A percentile compares a stretch with the other conserved stretches of the same genome.
phyloP scores from a whole-genome alignment of 2,329 filamentous ascomycete genomes.

The Fusarium sp. region DNA sequence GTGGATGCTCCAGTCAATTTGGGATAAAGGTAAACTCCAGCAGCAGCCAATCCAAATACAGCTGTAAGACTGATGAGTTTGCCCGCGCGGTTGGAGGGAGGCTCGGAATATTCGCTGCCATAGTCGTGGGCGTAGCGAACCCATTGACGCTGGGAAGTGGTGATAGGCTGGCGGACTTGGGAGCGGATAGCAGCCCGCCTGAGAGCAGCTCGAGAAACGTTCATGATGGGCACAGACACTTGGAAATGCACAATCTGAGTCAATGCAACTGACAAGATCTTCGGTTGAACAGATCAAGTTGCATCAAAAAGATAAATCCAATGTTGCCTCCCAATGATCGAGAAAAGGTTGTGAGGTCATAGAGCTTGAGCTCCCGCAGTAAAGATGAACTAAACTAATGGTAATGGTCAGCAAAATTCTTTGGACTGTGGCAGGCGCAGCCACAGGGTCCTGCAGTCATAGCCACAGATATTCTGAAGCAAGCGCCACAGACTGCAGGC shows the following conservation, averaged over 20 bases:
- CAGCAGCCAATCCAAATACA: conserved; percentile 55
- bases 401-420: conserved; percentile 47
- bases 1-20: conserved; percentile 48
- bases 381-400: not conserved
- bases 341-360: conserved; percentile 46
- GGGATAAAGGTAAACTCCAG: conserved; percentile 55
- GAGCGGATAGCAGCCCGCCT: conserved; percentile 46
- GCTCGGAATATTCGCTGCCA: conserved; percentile 41
- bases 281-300: conserved; percentile 9
- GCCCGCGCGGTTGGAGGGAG: conserved; percentile 42
- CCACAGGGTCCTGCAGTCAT: not conserved
- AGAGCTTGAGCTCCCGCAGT: conserved; percentile 34
- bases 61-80: conserved; percentile 49
- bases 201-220: conserved; percentile 47
- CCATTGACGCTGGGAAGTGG: conserved; percentile 47
- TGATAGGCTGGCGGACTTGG: conserved; percentile 36
- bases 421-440: conserved; percentile 35
- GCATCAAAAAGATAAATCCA: conserved; percentile 5
- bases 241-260: not conserved
- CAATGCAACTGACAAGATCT: conserved; percentile 9
- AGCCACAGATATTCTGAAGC: conserved; percentile 12
- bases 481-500: conserved; percentile 33
- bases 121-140: conserved; percentile 46
- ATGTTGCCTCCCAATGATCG: conserved; percentile 25
- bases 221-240: conserved; percentile 45